A percentile compares a stretch with the other conserved stretches of the same genome.
Conservation (phyloP, 2,329 filamentous ascomycete species). For the Aspergillus quadricinctus region DNA sequence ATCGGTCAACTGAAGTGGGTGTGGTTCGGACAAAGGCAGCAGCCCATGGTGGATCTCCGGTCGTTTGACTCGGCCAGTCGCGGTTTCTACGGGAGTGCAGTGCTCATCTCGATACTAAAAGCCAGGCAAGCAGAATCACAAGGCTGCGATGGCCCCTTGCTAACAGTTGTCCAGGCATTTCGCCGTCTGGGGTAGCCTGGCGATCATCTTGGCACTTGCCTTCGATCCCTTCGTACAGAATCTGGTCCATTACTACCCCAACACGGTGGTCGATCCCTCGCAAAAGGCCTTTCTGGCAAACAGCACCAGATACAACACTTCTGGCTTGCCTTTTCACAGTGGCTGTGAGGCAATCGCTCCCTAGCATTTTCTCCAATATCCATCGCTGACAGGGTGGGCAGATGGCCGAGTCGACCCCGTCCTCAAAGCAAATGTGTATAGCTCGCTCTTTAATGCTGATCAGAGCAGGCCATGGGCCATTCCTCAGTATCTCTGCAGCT, state of each 20-base stretch:
- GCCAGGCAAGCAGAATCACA: background rate
- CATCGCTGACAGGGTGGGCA: background rate
- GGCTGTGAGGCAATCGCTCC: too few species aligned
- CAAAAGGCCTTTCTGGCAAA: conserved; percentile 4
- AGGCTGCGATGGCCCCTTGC: too few species aligned
- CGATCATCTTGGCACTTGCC: conserved; percentile 8
- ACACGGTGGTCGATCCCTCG: background rate
- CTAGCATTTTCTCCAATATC: too few species aligned
- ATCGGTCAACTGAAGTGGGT: conserved; percentile 17
- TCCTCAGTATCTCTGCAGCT: conserved; percentile 6
- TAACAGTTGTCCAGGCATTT: conserved; percentile 9
- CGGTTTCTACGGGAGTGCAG: conserved; percentile 6
- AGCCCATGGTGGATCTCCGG: conserved; percentile 5
- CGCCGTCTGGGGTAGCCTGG: conserved; percentile 7
- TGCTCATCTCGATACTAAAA: conserved; percentile 9
- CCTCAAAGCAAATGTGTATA: conserved; percentile 11
- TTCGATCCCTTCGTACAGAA: conserved; percentile 16
- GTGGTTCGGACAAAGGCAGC: conserved; percentile 9
- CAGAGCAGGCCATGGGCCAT: conserved; percentile 4
- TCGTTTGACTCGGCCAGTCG: conserved; percentile 14
- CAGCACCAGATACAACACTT: background rate
- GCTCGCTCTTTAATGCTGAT: conserved; percentile 9
- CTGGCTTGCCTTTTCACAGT: too few species aligned
- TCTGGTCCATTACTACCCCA: conserved; percentile 8
- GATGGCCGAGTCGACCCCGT: conserved; percentile 1